Percentiles rank a stretch among this genome's conserved stretches.
Evolutionary conservation across 352 stramenopile genomes (phyloP).

Genomic region (Thalassiosira livingstoniorum): DNA sequence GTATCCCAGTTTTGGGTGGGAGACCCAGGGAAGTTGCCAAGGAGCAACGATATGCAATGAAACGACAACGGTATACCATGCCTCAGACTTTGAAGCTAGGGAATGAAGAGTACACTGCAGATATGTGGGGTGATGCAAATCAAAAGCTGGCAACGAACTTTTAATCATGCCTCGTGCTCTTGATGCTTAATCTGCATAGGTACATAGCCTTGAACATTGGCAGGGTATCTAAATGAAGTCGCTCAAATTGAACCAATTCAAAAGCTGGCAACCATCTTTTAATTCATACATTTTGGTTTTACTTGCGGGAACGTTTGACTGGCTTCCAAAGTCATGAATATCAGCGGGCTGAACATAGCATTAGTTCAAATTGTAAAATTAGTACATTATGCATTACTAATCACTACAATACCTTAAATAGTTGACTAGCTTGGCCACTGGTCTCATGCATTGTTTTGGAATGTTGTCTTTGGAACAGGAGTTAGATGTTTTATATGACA

Average conservation of each 20-base stretch:
- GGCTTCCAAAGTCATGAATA: too few relatives aligned
- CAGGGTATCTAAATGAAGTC: too few relatives aligned
- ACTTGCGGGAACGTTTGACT: too few relatives aligned
- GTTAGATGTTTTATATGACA: too few relatives aligned
- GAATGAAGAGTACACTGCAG: constrained; percentile 43
- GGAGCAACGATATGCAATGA: constrained; percentile 44
- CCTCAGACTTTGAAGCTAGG: constrained; percentile 44
- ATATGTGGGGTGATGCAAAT: constrained; percentile 41
- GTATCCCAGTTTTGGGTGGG: constrained; percentile 73
- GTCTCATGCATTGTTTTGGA: too few relatives aligned
- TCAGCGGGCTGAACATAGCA: neutral
- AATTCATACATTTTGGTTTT: too few relatives aligned
- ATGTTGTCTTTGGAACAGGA: too few relatives aligned
- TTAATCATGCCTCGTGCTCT: constrained; percentile 21
- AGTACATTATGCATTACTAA: too few relatives aligned
- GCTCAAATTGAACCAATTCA: neutral
- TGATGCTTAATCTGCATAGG: too few relatives aligned
- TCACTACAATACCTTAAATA: too few relatives aligned
- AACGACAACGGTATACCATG: constrained; percentile 48
- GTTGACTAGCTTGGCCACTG: too few relatives aligned
- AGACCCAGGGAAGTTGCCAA: constrained; percentile 68
- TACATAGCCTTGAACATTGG: too few relatives aligned
- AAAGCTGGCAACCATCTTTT: neutral
- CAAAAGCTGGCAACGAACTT: constrained; percentile 49
- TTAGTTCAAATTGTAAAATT: constrained; percentile 1